Base-by-base conservation (phyloP, 2,329 filamentous ascomycete species). In the Colletotrichum lindemuthianum region DNA sequence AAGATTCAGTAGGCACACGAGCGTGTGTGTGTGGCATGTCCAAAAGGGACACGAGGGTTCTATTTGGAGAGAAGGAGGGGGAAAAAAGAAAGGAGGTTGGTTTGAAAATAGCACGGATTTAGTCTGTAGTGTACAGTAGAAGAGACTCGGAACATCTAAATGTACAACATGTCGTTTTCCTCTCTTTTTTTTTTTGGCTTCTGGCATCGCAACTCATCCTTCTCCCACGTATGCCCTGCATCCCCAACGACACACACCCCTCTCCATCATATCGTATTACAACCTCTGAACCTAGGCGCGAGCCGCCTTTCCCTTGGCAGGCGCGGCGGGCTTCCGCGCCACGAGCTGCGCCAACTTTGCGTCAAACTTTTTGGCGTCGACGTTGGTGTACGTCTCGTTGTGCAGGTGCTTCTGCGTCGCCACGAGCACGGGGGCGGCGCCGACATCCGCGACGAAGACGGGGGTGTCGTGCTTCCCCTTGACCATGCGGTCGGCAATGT, bases 331-430 rank as follows among this genome's bases (percentile, higher is more conserved):
- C 67, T 71, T 67, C 50, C 69, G 65, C 48, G 68, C 61, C 75
- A 50, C 64, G 11, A 80, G 63, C 52, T 75, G 72, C 44, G 69
- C 67, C 50, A 81, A 59, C 74, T 81, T 82, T 34, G 67, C 73
- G 73, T 81, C 75, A 60, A 82, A 82, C 43, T 69, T 72, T 54
- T 74, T 72, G 51, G 75, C 72, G 36, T 80, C 73, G 49, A 66
- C 70, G 12, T 64, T 65, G 16, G 69, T 68, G 68, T 79, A 81
- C 47, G 78, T 77, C 67, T 75, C 74, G 12, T 76, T 71, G 58
- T 76, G 72, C 60, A 79, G 65, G 49, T 79, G 78, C 73, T 75
- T 76, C 66, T 73, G 73, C 59, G 75, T 72, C 45, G 78, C 71
- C 43, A 77, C 45, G 16, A 72, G 75, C 6, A 75, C 66, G 6